A percentile compares a stretch with the other conserved stretches of the same genome.
These are phyloP conservation scores for Choiromyces venosus DNA, from an alignment of 495 filamentous ascomycete genomes.

Conservation along the genomic window DNA sequence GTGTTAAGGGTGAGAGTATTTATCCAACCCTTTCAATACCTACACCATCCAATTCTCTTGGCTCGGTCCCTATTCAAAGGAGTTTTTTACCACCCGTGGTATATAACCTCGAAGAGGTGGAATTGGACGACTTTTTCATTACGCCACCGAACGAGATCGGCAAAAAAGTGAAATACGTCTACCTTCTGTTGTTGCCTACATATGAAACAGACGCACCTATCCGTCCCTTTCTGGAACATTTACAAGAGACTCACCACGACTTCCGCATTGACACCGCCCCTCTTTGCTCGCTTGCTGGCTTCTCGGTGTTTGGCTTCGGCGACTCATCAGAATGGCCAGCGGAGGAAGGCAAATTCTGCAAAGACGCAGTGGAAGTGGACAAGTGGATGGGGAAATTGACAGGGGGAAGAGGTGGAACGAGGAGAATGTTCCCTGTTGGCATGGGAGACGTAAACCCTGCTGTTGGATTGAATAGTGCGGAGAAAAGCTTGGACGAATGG, in stretches of 20 bases:
- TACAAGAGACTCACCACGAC: slow-evolving; percentile 88
- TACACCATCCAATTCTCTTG: slow-evolving; percentile 42
- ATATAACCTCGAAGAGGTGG: slow-evolving; percentile 75
- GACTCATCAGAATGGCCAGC: slow-evolving; percentile 87
- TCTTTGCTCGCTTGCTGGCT: slow-evolving; percentile 68
- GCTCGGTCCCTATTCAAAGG: slow-evolving; percentile 24
- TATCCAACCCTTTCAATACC: slow-evolving; percentile 38
- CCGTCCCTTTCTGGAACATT: slow-evolving; percentile 71
- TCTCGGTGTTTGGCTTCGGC: slow-evolving; percentile 89
- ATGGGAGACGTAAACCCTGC: slow-evolving; percentile 75
- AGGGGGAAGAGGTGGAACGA: slow-evolving; percentile 56
- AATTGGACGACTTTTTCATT: slow-evolving; percentile 88
- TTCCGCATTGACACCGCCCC: slow-evolving; percentile 91
- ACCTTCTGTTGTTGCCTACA: slow-evolving; percentile 73
- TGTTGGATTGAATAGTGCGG: slow-evolving; percentile 47
- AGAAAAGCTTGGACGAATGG: slow-evolving; percentile 68
- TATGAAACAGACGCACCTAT: slow-evolving; percentile 91
- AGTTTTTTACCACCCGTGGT: slow-evolving; percentile 57
- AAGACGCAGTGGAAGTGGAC: slow-evolving; percentile 79
- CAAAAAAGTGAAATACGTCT: slow-evolving; percentile 58
- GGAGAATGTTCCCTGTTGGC: slow-evolving; percentile 74
- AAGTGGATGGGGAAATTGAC: slow-evolving; percentile 94
- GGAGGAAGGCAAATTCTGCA: slow-evolving; percentile 84
- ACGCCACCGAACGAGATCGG: slow-evolving; percentile 49
- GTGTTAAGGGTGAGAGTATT: slow-evolving; percentile 19